Percentiles rank a stretch among this genome's conserved stretches.
Evolutionary conservation across 208 protist genomes (phyloP).

Genomic region (Borovskyia barvae): DNA sequence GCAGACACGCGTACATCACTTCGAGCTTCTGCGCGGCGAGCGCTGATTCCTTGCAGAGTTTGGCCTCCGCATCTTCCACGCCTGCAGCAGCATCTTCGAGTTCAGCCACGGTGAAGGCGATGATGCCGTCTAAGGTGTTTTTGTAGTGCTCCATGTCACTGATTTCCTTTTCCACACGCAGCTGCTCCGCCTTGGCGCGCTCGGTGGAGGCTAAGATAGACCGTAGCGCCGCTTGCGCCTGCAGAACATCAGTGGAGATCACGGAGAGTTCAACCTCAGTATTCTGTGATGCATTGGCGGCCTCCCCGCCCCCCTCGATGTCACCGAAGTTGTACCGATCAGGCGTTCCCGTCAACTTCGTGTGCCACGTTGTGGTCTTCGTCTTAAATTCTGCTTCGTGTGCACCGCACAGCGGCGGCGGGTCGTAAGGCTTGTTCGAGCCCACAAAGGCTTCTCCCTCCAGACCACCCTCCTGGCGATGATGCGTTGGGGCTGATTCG

Average conservation of each 20-base stretch:
- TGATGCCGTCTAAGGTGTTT: constrained; percentile 2
- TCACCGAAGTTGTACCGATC: no score
- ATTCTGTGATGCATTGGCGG: neutral
- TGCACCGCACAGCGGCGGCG: no score
- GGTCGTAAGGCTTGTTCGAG: no score
- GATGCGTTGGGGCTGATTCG: no score
- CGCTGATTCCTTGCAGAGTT: neutral
- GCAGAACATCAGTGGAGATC: neutral
- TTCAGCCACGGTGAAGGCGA: constrained; percentile 14
- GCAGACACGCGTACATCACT: constrained; percentile 1
- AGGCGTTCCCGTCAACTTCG: no score
- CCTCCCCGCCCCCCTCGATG: neutral
- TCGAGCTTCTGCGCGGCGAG: neutral
- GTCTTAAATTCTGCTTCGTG: no score
- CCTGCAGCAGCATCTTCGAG: constrained; percentile 7
- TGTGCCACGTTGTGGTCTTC: no score
- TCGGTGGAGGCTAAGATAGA: neutral
- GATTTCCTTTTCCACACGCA: neutral
- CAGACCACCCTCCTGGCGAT: no score
- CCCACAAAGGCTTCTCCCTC: no score
- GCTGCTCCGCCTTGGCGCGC: neutral
- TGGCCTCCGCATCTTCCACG: constrained; percentile 14
- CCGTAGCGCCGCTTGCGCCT: constrained; percentile 1
- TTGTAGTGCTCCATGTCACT: constrained; percentile 17
- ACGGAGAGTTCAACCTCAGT: neutral